A percentile compares a stretch with the other conserved stretches of the same genome.
phyloP scores from a whole-genome alignment of 306 rosid species.

The Medicago lupulina region DNA sequence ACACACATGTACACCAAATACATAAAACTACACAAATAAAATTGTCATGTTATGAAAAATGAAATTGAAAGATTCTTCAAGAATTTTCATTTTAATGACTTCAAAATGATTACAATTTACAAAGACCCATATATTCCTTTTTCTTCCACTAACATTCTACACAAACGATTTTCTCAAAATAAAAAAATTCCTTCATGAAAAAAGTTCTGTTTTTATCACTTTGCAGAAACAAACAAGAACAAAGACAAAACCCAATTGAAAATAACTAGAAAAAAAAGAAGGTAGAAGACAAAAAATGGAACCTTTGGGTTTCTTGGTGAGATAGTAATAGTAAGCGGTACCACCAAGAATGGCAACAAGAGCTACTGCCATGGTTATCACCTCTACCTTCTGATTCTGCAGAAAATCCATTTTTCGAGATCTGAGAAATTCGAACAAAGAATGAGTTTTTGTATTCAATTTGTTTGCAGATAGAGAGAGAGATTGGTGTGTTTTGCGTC shows the following conservation, averaged over 20 bases:
- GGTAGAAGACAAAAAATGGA: not conserved
- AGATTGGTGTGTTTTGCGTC: not conserved
- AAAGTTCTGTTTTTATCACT: no score
- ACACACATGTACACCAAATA: not conserved
- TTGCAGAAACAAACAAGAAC: no score
- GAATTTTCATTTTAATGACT: not conserved
- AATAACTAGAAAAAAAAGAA: not conserved
- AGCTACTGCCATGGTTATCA: conserved; percentile 58
- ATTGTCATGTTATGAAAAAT: not conserved
- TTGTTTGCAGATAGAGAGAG: not conserved
- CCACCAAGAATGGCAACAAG: conserved; percentile 59
- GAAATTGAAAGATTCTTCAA: not conserved
- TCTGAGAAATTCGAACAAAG: conserved; percentile 4
- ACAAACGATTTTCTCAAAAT: no score
- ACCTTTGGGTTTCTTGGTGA: conserved; percentile 68
- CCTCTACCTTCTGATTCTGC: conserved; percentile 55
- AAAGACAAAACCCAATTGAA: not conserved
- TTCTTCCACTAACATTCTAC: no score
- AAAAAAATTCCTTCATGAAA: no score
- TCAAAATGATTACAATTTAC: no score
- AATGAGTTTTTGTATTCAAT: not conserved
- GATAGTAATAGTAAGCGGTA: conserved; percentile 64
- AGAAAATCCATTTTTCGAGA: conserved; percentile 45
- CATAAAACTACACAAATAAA: not conserved
- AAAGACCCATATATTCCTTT: no score